phyloP scores from a whole-genome alignment of 2,329 filamentous ascomycete species.

The Alternaria hordeiaustralica region DNA sequence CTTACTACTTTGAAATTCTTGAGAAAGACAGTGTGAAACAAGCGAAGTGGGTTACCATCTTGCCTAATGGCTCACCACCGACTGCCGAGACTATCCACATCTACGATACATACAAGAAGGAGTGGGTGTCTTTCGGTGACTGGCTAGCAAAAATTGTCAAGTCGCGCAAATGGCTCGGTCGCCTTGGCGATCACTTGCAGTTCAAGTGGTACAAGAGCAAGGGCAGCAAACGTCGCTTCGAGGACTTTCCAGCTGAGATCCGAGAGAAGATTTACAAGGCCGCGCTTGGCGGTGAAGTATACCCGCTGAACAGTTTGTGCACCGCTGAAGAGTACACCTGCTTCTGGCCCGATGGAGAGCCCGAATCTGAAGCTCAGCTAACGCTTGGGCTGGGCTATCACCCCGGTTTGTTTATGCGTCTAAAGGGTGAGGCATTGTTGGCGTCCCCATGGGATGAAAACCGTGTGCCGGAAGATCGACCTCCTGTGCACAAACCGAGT shows the following conservation, averaged over 20 bases:
- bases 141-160: not conserved
- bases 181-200: not conserved
- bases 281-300: not conserved
- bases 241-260: not conserved
- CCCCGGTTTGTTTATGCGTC: not conserved
- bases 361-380: not conserved
- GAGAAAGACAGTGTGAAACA: not conserved
- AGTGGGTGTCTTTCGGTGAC: not conserved
- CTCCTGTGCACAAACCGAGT: not conserved
- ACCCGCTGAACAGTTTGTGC: not conserved
- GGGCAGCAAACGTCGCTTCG: not conserved
- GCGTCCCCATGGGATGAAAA: not conserved
- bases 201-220: not conserved
- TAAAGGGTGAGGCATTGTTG: not conserved
- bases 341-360: not conserved
- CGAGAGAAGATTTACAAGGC: not conserved
- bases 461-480: not conserved
- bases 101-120: not conserved
- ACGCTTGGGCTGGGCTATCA: not conserved
- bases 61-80: not conserved
- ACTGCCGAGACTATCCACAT: not conserved
- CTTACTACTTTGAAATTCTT: not conserved
- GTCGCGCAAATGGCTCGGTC: not conserved
- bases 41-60: not conserved
- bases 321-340: not conserved